Percentiles rank a stretch among this genome's conserved stretches.
Conservation (phyloP, 768 basidiomycete genomes). For the Collybia nuda region DNA sequence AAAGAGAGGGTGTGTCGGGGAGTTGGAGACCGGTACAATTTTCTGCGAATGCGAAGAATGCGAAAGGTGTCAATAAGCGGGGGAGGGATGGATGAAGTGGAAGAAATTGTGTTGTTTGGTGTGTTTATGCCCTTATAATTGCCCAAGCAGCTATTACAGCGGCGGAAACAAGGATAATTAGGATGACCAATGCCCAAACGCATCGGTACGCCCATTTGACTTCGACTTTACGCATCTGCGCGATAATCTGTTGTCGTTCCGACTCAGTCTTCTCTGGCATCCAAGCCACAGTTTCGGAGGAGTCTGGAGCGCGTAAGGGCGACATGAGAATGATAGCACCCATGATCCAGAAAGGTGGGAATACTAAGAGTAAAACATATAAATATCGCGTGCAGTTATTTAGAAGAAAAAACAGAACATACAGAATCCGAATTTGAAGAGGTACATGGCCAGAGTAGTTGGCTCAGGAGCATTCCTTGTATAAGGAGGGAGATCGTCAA, state of each 20-base stretch:
- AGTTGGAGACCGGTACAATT: too few species aligned
- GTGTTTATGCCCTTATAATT: constrained; percentile 17
- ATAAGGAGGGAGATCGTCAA: constrained; percentile 39
- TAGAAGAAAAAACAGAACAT: constrained; percentile 29
- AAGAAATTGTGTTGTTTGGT: neutral
- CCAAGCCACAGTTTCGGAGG: constrained; percentile 39
- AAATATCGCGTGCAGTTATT: neutral
- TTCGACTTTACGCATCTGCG: constrained; percentile 46
- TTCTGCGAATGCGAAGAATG: neutral
- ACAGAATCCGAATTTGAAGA: constrained; percentile 68
- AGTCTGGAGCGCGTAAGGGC: constrained; percentile 44
- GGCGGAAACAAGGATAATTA: constrained; percentile 35
- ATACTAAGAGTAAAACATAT: constrained; percentile 36
- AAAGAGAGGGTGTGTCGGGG: too few species aligned
- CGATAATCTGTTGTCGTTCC: constrained; percentile 46
- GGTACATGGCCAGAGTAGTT: constrained; percentile 54
- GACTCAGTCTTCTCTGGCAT: constrained; percentile 54
- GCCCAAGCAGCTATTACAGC: constrained; percentile 33
- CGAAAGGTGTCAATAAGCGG: too few species aligned
- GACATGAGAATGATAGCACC: constrained; percentile 55
- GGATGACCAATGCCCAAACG: constrained; percentile 48
- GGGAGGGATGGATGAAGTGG: neutral
- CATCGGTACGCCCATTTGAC: constrained; percentile 59
- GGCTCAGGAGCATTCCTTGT: constrained; percentile 41
- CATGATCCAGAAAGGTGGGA: constrained; percentile 62